A percentile compares a stretch with the other conserved stretches of the same genome.
Evolutionary conservation across 306 rosid genomes (phyloP).

Genomic region (Quercus robur): DNA sequence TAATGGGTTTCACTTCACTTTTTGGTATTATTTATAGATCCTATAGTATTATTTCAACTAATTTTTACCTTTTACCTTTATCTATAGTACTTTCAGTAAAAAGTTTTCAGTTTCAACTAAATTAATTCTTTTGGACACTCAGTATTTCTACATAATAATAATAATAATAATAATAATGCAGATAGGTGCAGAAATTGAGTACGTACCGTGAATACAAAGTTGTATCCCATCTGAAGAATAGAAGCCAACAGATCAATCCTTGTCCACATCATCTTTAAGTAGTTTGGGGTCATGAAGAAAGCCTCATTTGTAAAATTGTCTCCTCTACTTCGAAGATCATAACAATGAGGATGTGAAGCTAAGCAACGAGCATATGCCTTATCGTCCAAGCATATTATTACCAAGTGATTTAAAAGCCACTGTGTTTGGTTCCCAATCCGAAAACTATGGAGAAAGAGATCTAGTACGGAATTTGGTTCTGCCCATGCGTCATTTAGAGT

Average conservation of each 20-base stretch:
- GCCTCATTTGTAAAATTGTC: conserved; percentile 61
- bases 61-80: too few relatives aligned
- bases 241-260: conserved; percentile 56
- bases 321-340: conserved; percentile 41
- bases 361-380: conserved; percentile 69
- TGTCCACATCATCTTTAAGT: conserved; percentile 89
- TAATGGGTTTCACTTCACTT: accelerated
- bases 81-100: too few relatives aligned
- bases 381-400: conserved; percentile 60
- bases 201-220: conserved; percentile 77
- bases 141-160: too few relatives aligned
- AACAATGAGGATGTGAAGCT: conserved; percentile 62
- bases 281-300: conserved; percentile 54
- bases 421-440: conserved; percentile 51
- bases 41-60: too few relatives aligned
- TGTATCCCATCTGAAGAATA: conserved; percentile 67
- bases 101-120: accelerated
- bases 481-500: conserved; percentile 92
- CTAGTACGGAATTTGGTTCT: conserved; percentile 67
- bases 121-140: accelerated
- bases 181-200: neutral
- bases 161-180: neutral
- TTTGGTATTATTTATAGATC: too few relatives aligned
- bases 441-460: conserved; percentile 72
- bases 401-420: conserved; percentile 57